These are phyloP conservation scores for Zygoascus hellenicus DNA, from an alignment of 1,139 yeast genomes.

Conservation along the genomic window DNA sequence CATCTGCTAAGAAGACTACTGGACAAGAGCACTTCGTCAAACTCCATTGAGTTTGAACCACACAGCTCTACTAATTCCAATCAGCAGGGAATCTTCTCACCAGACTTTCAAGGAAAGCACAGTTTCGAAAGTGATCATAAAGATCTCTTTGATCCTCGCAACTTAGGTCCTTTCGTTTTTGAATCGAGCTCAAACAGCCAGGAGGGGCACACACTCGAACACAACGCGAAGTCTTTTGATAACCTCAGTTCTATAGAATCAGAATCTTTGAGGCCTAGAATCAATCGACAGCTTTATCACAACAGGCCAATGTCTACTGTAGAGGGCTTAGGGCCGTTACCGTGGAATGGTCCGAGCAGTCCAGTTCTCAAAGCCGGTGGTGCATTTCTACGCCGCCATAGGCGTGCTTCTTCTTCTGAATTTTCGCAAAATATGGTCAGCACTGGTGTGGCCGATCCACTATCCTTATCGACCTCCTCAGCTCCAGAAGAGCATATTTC, in stretches of 20 bases:
- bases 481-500: too few species aligned
- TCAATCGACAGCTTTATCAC: neutral
- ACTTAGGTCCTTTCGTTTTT: neutral
- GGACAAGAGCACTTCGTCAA: conserved; percentile 31
- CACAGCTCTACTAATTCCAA: neutral
- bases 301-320: conserved; percentile 2
- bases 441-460: neutral
- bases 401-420: conserved; percentile 17
- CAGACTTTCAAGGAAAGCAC: neutral
- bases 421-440: neutral
- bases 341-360: conserved; percentile 4
- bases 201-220: neutral
- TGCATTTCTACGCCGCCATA: conserved; percentile 6
- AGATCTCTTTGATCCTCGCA: neutral
- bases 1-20: conserved; percentile 46
- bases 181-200: neutral
- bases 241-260: conserved; percentile 1
- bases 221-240: conserved; percentile 8
- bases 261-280: neutral
- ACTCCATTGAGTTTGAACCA: neutral
- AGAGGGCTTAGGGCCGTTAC: neutral
- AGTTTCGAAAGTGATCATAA: neutral
- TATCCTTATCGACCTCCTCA: too few species aligned
- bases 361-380: conserved; percentile 2
- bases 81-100: neutral